phyloP scores from a whole-genome alignment of 1,284 basidiomycete species.

The Ceratobasidium sp. region DNA sequence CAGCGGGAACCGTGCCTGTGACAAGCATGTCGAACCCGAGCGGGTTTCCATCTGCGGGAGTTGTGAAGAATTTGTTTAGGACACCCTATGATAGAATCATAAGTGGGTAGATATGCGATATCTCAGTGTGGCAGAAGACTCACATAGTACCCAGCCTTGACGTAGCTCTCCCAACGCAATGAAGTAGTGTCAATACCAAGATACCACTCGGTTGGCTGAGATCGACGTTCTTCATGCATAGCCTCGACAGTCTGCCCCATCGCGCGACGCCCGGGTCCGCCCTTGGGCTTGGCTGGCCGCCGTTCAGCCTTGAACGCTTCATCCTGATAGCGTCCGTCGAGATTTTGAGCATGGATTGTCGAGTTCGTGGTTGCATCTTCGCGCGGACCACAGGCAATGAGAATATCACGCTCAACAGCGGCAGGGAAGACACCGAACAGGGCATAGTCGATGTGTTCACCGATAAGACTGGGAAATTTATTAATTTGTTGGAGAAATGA shows the following conservation, averaged over 20 bases:
- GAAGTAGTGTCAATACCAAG: slow-evolving; percentile 74
- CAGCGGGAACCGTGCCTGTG: slow-evolving; percentile 78
- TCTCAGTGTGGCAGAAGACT: slow-evolving; percentile 41
- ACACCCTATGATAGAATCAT: slow-evolving; percentile 64
- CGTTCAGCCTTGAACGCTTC: slow-evolving; percentile 35
- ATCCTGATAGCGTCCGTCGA: slow-evolving; percentile 50
- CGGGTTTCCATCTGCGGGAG: slow-evolving; percentile 50
- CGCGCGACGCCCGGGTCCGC: slow-evolving; percentile 25
- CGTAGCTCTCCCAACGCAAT: slow-evolving; percentile 84
- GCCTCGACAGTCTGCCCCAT: slow-evolving; percentile 35
- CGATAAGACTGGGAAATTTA: slow-evolving; percentile 53
- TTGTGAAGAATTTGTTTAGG: slow-evolving; percentile 66
- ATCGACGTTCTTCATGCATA: slow-evolving; percentile 9
- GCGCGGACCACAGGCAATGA: slow-evolving; percentile 76
- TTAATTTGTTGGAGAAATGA: slow-evolving; percentile 38
- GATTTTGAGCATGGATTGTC: slow-evolving; percentile 62
- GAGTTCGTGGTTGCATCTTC: slow-evolving; percentile 45
- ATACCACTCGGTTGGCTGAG: slow-evolving; percentile 59
- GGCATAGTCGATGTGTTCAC: slow-evolving; percentile 89
- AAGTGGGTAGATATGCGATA: not conserved
- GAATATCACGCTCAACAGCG: slow-evolving; percentile 84
- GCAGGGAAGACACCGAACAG: slow-evolving; percentile 82
- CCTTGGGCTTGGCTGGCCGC: not conserved
- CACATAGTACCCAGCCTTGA: slow-evolving; percentile 83
- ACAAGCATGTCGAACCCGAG: slow-evolving; percentile 73